Conservation (phyloP, 1,284 basidiomycete species). For the Cutaneotrichosporon dermatis region DNA sequence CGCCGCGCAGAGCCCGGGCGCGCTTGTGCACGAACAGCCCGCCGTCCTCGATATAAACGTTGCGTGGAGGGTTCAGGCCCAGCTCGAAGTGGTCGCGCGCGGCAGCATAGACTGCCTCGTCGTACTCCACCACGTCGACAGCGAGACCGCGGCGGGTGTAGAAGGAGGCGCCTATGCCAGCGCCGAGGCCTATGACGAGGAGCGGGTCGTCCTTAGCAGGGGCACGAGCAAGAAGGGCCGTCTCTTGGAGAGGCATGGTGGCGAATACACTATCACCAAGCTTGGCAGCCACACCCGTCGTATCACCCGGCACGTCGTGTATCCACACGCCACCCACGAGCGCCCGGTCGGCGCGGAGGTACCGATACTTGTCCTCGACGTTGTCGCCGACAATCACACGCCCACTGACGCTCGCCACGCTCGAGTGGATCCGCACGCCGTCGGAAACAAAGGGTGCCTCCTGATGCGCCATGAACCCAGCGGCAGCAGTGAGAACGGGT, state of each 20-base stretch:
- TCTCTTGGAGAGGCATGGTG: slow-evolving; percentile 80
- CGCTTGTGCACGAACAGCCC: slow-evolving; percentile 58
- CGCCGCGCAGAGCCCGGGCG: slow-evolving; percentile 11
- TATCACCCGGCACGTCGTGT: slow-evolving; percentile 10
- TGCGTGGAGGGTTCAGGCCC: slow-evolving; percentile 55
- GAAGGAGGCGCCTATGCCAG: slow-evolving; percentile 70
- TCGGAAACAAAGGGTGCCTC: not conserved
- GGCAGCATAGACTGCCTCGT: slow-evolving; percentile 78
- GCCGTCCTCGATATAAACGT: slow-evolving; percentile 70
- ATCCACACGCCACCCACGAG: slow-evolving; percentile 85
- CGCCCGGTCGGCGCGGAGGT: slow-evolving; percentile 79
- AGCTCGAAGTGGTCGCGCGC: slow-evolving; percentile 73
- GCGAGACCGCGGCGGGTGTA: slow-evolving; percentile 64
- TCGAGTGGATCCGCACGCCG: slow-evolving; percentile 9
- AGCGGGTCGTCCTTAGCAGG: slow-evolving; percentile 17
- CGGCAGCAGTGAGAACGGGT: not conserved
- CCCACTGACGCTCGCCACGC: slow-evolving; percentile 66
- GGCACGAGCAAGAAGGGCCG: slow-evolving; percentile 51
- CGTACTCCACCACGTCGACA: slow-evolving; percentile 61
- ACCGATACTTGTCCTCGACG: slow-evolving; percentile 61
- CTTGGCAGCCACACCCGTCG: slow-evolving; percentile 42
- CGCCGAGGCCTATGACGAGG: slow-evolving; percentile 63
- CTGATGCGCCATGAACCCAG: not conserved
- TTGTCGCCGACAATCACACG: slow-evolving; percentile 70
- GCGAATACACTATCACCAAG: slow-evolving; percentile 71